Conservation (phyloP, 129 eudicot genomes). For the Arctium minus region DNA sequence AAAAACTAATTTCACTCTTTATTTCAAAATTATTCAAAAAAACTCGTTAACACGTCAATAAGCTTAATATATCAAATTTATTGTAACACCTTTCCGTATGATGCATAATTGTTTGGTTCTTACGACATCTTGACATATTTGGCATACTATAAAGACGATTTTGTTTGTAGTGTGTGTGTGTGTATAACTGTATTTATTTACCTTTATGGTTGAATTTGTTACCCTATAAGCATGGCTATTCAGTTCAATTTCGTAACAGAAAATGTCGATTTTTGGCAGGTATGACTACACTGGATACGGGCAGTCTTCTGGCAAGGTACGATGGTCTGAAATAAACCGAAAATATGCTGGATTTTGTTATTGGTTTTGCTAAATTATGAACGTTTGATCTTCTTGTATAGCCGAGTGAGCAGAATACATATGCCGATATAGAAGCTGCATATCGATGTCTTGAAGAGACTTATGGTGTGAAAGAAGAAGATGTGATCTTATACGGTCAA, state of each 20-base stretch:
- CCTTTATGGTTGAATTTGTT: neutral
- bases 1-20: too few relatives aligned
- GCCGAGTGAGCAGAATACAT: slow-evolving; percentile 98
- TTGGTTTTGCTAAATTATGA: slow-evolving; percentile 12
- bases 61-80: too few relatives aligned
- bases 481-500: slow-evolving; percentile 84
- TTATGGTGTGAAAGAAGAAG: slow-evolving; percentile 84
- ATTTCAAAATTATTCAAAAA: neutral
- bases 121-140: neutral
- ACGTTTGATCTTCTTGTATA: slow-evolving; percentile 14
- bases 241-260: slow-evolving; percentile 13
- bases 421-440: slow-evolving; percentile 95
- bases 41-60: neutral
- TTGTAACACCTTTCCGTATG: too few relatives aligned
- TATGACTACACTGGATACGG: slow-evolving; percentile 96
- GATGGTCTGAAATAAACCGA: neutral
- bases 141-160: neutral
- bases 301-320: slow-evolving; percentile 90
- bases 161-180: neutral
- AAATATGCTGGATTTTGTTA: neutral
- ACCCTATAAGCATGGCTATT: neutral
- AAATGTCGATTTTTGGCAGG: slow-evolving; percentile 42
- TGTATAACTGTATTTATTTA: neutral
- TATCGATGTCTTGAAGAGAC: slow-evolving; percentile 77
- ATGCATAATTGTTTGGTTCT: neutral